Base-by-base conservation (phyloP, 768 basidiomycete species). In the Dentipellis sp. region DNA sequence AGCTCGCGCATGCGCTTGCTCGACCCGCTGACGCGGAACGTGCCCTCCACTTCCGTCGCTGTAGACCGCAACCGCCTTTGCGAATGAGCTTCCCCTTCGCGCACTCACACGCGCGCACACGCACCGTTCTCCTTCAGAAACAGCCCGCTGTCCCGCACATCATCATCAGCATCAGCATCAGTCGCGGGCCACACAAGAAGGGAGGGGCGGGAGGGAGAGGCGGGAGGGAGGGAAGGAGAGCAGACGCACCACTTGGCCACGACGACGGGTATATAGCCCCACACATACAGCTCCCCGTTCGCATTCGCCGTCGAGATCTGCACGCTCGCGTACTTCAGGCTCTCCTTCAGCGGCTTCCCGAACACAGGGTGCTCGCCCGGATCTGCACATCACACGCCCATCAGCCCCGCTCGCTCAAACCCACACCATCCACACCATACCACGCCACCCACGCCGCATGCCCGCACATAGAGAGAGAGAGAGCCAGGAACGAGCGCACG, bases 21-120 rank as follows among this genome's bases (percentile, higher is more conserved):
- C 39, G 92, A 94, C n/a, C 95, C 95, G 59, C 85, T 97, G 29
- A 98, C 88, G 50, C 97, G 89, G 69, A 99, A 99, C 0, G 90
- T 91, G 16, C 95, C 95, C 60, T 88, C 82, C 10, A 94, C 82
- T 71, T 94, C 92, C 16, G 94, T 97, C 17, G 92, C 94, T 70
- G 64, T 17, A 17, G 3, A 45, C 42, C 29, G 3, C 29, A 45
- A 16, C 42, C 42, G 42, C 10, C 48, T 21, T 42, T n/a, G 47
- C 29, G 6, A 23, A 2, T n/a, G 17, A 8, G 51, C 5, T 40
- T 47, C 22, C 38, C 49, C 7, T 12, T 49, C 23, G 14, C 10
- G 9, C 3, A 34, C 14, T 10, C n/a, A 34, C 51, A 56, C 50
- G 34, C 49, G 22, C 56, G 29, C 11, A 12, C 29, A 65, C 74